Evolutionary conservation across 2,329 filamentous ascomycete genomes (phyloP), one percentile per base, ranked within the genome.

Genomic region (Exophiala sp.): DNA sequence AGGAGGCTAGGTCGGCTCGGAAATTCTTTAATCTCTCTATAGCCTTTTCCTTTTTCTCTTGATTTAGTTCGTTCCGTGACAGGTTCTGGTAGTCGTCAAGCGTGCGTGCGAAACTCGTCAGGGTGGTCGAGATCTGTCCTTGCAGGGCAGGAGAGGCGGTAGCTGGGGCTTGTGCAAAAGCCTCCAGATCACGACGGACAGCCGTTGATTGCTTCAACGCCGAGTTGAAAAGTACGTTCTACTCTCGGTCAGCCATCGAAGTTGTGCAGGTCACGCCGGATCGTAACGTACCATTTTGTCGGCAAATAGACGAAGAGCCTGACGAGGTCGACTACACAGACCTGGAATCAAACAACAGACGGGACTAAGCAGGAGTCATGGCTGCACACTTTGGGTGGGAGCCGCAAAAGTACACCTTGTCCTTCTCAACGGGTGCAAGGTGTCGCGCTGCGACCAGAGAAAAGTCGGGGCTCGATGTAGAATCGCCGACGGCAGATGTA

Each of bases 21-120:
- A 98, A 98, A 62, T 82, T 88, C 68, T 86, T 86, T 51, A 95
- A 77, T 38, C 93, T 81, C 65, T 94, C 88, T 57, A 81, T 76
- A 1, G 91, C 93, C 65, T 97, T 95, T 53, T 93, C 85, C 61
- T 95, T 87, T 70, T 97, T 98, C 52, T 87, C 85, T 3, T 86
- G 79, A 49, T 95, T 90, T 24, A 95, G 81, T 68, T 98, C 93
- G 62, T 91, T 86, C 58, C 87, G 86, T 1, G 90, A 85, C 23
- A 95, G 81, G 48, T 79, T 78, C 63, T 85, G 81, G 74, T 98
- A 98, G 65, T 96, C 90, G 71, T 96, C 90, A 58, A 98, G 78
- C 1, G 88, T 95, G 54, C 93, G 88, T 40, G 86, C 81, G 68
- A 98, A 89, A 52, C 89, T 82, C 37, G 86, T 82, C 23, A 94